phyloP scores from a whole-genome alignment of 768 basidiomycete genomes.

The Macrocybe gigantea region DNA sequence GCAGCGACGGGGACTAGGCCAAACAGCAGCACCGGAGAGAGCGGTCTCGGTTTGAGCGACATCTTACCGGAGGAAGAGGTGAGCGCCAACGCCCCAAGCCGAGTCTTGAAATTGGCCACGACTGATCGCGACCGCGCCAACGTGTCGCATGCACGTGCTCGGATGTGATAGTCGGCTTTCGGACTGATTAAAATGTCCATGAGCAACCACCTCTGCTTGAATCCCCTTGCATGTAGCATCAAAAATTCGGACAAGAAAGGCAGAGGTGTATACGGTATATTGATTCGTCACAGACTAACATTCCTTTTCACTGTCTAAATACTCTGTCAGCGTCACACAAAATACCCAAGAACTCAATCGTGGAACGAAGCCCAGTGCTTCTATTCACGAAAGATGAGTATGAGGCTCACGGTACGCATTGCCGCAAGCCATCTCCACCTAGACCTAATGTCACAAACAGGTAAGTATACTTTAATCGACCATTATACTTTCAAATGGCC shows the following conservation, averaged over 20 bases:
- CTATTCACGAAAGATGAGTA: constrained; percentile 71
- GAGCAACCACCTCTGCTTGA: constrained; percentile 28
- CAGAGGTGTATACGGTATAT: constrained; percentile 59
- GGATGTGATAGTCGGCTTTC: constrained; percentile 2
- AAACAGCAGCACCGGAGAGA: constrained; percentile 46
- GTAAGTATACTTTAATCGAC: constrained; percentile 57
- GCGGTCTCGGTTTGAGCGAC: constrained; percentile 38
- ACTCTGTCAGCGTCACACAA: constrained; percentile 18
- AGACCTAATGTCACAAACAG: constrained; percentile 11
- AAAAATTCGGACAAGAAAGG: constrained; percentile 42
- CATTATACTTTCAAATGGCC: constrained; percentile 76
- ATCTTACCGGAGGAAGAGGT: constrained; percentile 10
- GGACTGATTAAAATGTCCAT: constrained; percentile 8
- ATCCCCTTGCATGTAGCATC: constrained; percentile 44
- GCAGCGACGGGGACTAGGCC: constrained; percentile 60
- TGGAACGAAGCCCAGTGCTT: constrained; percentile 87
- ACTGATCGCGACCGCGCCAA: neutral
- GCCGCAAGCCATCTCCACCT: neutral
- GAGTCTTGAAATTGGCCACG: neutral
- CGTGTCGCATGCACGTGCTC: constrained; percentile 12
- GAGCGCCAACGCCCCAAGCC: constrained; percentile 1
- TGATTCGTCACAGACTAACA: neutral
- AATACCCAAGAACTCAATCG: constrained; percentile 56
- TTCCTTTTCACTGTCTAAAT: neutral
- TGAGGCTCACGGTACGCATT: constrained; percentile 41